Evolutionary conservation across 768 basidiomycete species (phyloP).

Genomic region (Cystobasidium onofrii): DNA sequence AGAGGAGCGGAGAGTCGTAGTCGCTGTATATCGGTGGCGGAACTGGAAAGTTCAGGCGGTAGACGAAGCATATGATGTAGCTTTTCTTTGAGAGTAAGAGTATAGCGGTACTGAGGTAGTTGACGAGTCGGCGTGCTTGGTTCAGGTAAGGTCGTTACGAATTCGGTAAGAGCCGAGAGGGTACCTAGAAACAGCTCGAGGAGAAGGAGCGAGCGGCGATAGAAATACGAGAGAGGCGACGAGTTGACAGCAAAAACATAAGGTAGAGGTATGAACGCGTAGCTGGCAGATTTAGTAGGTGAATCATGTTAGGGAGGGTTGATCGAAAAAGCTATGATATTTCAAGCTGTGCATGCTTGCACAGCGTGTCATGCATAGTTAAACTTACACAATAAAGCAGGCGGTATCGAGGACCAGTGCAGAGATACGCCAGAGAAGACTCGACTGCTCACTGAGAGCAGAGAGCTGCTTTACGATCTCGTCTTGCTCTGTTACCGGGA

Average conservation of each 20-base stretch:
- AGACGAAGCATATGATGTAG: neutral
- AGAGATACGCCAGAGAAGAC: constrained; percentile 11
- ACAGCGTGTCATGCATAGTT: neutral
- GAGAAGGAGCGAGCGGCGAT: constrained; percentile 1
- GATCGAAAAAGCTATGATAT: too few species aligned
- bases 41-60: constrained; percentile 13
- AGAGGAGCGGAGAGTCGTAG: constrained; percentile 3
- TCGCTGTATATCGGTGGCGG: neutral
- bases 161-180: constrained; percentile 14
- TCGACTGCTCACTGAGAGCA: constrained; percentile 10
- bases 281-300: neutral
- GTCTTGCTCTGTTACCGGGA: constrained; percentile 4
- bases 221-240: neutral
- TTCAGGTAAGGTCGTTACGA: constrained; percentile 22
- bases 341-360: neutral
- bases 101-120: neutral
- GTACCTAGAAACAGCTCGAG: neutral
- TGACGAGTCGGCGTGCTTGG: neutral
- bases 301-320: neutral
- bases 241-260: neutral
- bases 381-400: constrained; percentile 9
- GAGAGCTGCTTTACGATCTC: neutral
- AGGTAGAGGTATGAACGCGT: constrained; percentile 1
- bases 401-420: neutral
- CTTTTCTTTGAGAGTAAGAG: constrained; percentile 1